Base-by-base conservation (phyloP, 495 filamentous ascomycete genomes). In the Trichocladium uniseriatum region DNA sequence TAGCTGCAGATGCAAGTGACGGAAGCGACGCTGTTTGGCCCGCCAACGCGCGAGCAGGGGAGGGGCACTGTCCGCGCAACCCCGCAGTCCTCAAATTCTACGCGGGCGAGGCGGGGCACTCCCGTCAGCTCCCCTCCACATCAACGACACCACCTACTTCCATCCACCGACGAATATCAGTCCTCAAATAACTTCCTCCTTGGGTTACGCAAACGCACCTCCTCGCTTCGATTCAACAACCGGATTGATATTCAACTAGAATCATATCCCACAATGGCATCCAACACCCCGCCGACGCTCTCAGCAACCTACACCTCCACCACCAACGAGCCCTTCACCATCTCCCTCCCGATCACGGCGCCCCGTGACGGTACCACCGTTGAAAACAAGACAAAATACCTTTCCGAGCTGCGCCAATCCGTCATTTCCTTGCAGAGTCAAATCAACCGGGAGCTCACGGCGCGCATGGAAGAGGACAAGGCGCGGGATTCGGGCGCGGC, bases 381-480 rank as follows among this genome's bases (percentile, higher is more conserved):
- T 6, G 61, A 70, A 14, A 66, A 69, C 19, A 87, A 87, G 54
- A 79, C 77, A 2, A 64, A 72, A 2, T 89, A 92, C 62, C 77
- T 98, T 24, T 51, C 66, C 21, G 68, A 71, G 5, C 76, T 96
- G 2, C 81, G 85, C n/a, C 59, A 71, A 9, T 73, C 79, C 1
- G 72, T 82, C 5, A 63, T 70, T 2, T 56, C 68, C 16, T 58
- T 90, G 9, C 92, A 97, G 56, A 79, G 76, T 15, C 72, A 79
- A 14, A 71, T 96, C 59, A 98, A 98, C 69, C 69, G 66, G 27
- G 87, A 89, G 60, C 73, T 98, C 52, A 98, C 92, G 19, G 66
- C 71, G 52, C 79, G 81, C 34, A 98, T 98, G 91, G 89, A 90
- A 45, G 83, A 87, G 54, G 92, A 95, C 57, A 90, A 88, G 52